These are phyloP conservation scores for Hordeum marinum DNA, from an alignment of 176 grass and related monocot species.

Conservation along the genomic window DNA sequence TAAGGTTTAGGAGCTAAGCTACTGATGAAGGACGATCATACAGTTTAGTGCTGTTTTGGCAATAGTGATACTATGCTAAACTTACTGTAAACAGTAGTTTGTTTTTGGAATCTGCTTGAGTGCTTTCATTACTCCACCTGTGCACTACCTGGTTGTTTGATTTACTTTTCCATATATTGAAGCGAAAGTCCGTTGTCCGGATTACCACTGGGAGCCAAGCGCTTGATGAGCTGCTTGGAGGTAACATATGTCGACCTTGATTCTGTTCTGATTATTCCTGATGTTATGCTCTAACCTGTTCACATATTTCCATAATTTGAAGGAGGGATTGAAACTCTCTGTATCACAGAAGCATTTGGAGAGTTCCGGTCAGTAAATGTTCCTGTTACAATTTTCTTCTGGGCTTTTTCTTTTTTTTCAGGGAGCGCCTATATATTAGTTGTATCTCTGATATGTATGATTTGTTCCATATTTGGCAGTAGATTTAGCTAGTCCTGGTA, in stretches of 20 bases:
- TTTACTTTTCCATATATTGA: slow-evolving; percentile 19
- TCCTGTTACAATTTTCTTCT: neutral
- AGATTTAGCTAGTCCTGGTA: neutral
- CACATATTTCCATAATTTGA: slow-evolving; percentile 27
- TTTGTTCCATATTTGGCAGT: neutral
- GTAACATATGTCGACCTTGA: slow-evolving; percentile 36
- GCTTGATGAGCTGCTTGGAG: slow-evolving; percentile 79
- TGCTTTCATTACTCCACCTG: neutral
- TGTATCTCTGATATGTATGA: neutral
- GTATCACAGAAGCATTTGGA: slow-evolving; percentile 90
- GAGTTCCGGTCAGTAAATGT: slow-evolving; percentile 64
- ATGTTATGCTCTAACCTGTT: slow-evolving; percentile 4
- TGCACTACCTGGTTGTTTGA: neutral
- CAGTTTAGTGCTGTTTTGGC: neutral
- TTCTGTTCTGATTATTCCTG: neutral
- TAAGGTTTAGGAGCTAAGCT: slow-evolving; percentile 28
- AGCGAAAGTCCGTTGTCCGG: slow-evolving; percentile 74
- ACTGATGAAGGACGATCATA: neutral
- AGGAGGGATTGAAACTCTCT: slow-evolving; percentile 94
- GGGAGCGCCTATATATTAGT: neutral
- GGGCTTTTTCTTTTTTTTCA: neutral
- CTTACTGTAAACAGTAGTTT: neutral
- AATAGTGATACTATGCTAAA: neutral
- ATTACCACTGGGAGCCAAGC: slow-evolving; percentile 90
- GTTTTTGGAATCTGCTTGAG: neutral